A percentile compares a stretch with the other conserved stretches of the same genome.
phyloP scores from a whole-genome alignment of 192 early-diverging fungal species.

The Coemansia nantahalensis region DNA sequence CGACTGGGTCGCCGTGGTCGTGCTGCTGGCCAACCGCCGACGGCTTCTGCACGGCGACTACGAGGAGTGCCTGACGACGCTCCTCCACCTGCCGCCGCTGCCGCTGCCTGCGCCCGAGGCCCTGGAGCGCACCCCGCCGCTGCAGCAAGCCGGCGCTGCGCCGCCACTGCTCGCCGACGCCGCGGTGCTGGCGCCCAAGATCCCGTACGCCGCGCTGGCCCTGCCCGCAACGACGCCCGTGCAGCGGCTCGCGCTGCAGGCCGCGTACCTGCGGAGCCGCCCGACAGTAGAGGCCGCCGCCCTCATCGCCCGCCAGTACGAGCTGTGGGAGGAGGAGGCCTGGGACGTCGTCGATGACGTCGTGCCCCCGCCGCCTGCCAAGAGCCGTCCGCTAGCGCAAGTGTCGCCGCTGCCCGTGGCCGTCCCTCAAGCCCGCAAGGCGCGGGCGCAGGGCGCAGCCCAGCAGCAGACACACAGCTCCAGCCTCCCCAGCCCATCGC shows the following conservation, averaged over 20 bases:
- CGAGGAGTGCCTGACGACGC: constrained; percentile 58
- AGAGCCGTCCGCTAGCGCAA: no score
- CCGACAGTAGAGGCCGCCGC: constrained; percentile 53
- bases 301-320: constrained; percentile 60
- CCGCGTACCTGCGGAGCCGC: constrained; percentile 59
- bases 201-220: constrained; percentile 12
- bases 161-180: not conserved
- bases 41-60: constrained; percentile 63
- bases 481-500: constrained; percentile 8
- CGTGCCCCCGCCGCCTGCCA: not conserved
- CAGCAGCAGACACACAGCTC: constrained; percentile 22
- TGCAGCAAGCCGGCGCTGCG: constrained; percentile 22
- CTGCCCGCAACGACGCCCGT: constrained; percentile 16
- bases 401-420: not conserved
- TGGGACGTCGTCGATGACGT: constrained; percentile 27
- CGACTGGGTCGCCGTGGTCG: constrained; percentile 77
- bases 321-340: constrained; percentile 39
- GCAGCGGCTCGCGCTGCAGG: constrained; percentile 62
- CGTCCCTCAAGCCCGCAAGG: constrained; percentile 18
- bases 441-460: constrained; percentile 29
- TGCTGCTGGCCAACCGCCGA: constrained; percentile 65
- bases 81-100: constrained; percentile 62
- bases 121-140: constrained; percentile 29
- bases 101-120: constrained; percentile 36
- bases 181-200: not conserved